Evolutionary conservation across 768 basidiomycete species (phyloP).

Genomic region (Paxillus involutus): DNA sequence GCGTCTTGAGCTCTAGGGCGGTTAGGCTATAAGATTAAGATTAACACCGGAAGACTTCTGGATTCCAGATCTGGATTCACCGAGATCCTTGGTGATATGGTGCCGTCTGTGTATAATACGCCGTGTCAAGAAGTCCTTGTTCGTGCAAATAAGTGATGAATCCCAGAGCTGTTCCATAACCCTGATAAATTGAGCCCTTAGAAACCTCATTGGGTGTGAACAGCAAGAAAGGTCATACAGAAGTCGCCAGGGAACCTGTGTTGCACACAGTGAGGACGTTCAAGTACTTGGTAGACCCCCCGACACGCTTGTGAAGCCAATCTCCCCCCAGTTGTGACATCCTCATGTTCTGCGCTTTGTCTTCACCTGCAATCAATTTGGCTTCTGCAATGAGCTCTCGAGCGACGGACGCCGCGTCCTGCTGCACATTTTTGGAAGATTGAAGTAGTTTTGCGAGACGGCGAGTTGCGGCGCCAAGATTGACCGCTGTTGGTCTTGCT

Average conservation of each 20-base stretch:
- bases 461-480: slow-evolving; percentile 83
- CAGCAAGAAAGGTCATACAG: slow-evolving; percentile 42
- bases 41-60: neutral
- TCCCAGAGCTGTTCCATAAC: slow-evolving; percentile 94
- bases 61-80: slow-evolving; percentile 31
- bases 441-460: slow-evolving; percentile 59
- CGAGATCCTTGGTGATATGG: slow-evolving; percentile 93
- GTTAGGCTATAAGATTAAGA: slow-evolving; percentile 59
- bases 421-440: slow-evolving; percentile 35
- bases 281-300: slow-evolving; percentile 45
- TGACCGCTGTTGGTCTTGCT: slow-evolving; percentile 95
- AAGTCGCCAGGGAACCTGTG: slow-evolving; percentile 95
- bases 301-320: slow-evolving; percentile 62
- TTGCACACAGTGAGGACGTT: slow-evolving; percentile 95
- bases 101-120: slow-evolving; percentile 92
- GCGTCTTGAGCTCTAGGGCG: slow-evolving; percentile 81
- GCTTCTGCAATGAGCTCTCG: slow-evolving; percentile 70
- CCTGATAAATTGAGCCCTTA: slow-evolving; percentile 46
- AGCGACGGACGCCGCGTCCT: slow-evolving; percentile 47
- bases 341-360: slow-evolving; percentile 79
- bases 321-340: slow-evolving; percentile 87
- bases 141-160: slow-evolving; percentile 90
- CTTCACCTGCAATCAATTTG: slow-evolving; percentile 76
- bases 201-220: slow-evolving; percentile 3
- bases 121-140: slow-evolving; percentile 70